Conservation (phyloP, 345 rosid species). For the Psidium guajava region DNA sequence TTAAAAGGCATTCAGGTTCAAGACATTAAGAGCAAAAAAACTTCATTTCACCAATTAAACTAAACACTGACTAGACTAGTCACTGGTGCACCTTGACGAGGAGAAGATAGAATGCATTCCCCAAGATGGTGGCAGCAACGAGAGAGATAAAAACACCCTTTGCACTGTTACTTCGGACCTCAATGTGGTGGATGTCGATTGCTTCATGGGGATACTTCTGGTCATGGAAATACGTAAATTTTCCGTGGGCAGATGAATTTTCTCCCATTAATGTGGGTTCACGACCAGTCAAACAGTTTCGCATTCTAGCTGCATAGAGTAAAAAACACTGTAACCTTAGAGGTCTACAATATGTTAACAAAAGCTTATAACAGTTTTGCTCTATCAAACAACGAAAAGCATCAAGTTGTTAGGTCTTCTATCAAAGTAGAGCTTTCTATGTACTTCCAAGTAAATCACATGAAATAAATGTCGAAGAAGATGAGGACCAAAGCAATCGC, state of each 20-base stretch:
- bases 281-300: conserved; percentile 11
- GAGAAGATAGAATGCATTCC: conserved; percentile 19
- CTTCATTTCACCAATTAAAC: background rate
- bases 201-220: conserved; percentile 28
- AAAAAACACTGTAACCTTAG: background rate
- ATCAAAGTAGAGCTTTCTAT: background rate
- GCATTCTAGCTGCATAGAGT: background rate
- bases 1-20: background rate
- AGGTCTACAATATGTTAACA: background rate
- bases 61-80: background rate
- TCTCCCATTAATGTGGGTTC: conserved; percentile 8
- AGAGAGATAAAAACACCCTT: conserved; percentile 19
- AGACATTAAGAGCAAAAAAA: background rate
- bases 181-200: conserved; percentile 48
- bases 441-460: background rate
- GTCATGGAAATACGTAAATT: conserved; percentile 35
- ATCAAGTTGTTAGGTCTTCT: background rate
- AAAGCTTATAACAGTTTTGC: background rate
- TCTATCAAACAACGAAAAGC: background rate
- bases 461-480: background rate
- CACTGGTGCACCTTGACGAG: conserved; percentile 32
- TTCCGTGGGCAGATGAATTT: conserved; percentile 19
- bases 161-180: conserved; percentile 25
- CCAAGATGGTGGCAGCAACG: conserved; percentile 18
- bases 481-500: background rate